These are phyloP conservation scores for Rhizophora mangle DNA, from an alignment of 345 rosid genomes.

Conservation along the genomic window DNA sequence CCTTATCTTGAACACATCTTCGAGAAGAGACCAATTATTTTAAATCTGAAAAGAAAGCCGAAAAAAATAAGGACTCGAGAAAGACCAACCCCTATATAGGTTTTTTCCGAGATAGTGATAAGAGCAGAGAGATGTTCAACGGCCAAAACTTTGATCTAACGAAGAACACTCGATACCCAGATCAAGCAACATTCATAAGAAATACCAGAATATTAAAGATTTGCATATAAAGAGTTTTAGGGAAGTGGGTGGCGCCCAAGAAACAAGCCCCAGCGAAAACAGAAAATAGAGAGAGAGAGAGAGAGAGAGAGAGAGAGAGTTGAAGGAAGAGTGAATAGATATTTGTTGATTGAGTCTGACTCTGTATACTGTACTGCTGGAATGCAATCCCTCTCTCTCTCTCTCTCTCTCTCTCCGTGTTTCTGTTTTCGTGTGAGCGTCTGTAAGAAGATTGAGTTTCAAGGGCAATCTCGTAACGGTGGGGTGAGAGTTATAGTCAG, in stretches of 20 bases:
- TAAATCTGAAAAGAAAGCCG: slow-evolving; percentile 27
- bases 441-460: slow-evolving; percentile 13
- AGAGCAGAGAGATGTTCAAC: slow-evolving; percentile 16
- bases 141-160: slow-evolving; percentile 28
- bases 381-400: not conserved
- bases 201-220: slow-evolving; percentile 26
- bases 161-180: slow-evolving; percentile 33
- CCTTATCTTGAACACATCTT: slow-evolving; percentile 38
- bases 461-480: not conserved
- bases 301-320: slow-evolving; percentile 2
- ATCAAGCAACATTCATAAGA: slow-evolving; percentile 30
- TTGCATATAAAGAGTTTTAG: not conserved
- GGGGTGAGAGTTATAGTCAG: too few species aligned
- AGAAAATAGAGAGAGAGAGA: slow-evolving; percentile 11
- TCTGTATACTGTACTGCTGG: not conserved
- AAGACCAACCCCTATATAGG: slow-evolving; percentile 25
- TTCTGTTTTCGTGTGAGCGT: not conserved
- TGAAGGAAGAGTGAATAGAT: slow-evolving; percentile 21
- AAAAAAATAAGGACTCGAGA: not conserved
- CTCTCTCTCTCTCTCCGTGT: not conserved
- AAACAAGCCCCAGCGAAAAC: slow-evolving; percentile 18
- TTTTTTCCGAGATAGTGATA: slow-evolving; percentile 9
- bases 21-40: slow-evolving; percentile 29
- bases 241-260: slow-evolving; percentile 7
- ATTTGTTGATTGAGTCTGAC: slow-evolving; percentile 39